phyloP scores from a whole-genome alignment of 768 basidiomycete species.

The Suillus decipiens region DNA sequence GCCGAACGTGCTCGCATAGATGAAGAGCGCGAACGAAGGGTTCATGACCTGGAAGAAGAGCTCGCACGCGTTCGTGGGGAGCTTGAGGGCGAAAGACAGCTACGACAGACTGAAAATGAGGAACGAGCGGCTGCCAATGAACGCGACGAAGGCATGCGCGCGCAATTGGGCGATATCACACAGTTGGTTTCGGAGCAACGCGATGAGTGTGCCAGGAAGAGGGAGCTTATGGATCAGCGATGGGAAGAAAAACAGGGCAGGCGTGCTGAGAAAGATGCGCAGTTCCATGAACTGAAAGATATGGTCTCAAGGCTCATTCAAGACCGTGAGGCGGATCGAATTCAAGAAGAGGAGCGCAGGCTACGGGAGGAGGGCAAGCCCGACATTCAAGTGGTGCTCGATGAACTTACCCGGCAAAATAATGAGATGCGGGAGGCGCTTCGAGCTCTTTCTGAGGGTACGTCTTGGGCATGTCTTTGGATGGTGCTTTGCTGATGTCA shows the following conservation, averaged over 20 bases:
- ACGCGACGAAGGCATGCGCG: conserved; percentile 58
- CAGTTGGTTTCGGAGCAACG: conserved; percentile 71
- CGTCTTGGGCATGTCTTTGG: conserved; percentile 23
- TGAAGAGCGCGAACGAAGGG: conserved; percentile 56
- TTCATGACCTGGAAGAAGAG: conserved; percentile 63
- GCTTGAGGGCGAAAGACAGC: conserved; percentile 62
- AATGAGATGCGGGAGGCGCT: conserved; percentile 60
- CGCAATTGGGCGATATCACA: conserved; percentile 70
- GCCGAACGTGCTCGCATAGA: conserved; percentile 48
- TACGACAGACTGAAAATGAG: conserved; percentile 58
- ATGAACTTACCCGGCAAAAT: conserved; percentile 60
- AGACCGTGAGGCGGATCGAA: conserved; percentile 54
- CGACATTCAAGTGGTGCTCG: conserved; percentile 64
- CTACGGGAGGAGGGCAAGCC: conserved; percentile 55
- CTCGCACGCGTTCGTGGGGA: conserved; percentile 56
- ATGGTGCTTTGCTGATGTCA: neutral
- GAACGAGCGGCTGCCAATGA: conserved; percentile 62
- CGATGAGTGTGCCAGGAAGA: conserved; percentile 60
- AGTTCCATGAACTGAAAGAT: conserved; percentile 57
- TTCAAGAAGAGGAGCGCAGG: conserved; percentile 53
- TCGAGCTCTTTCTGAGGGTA: conserved; percentile 55
- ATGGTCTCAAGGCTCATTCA: conserved; percentile 61
- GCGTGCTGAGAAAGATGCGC: conserved; percentile 57
- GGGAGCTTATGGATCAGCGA: conserved; percentile 56
- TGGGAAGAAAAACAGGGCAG: conserved; percentile 64